These are phyloP conservation scores for Phialophora tarda DNA, from an alignment of 2,329 filamentous ascomycete genomes.

Conservation along the genomic window DNA sequence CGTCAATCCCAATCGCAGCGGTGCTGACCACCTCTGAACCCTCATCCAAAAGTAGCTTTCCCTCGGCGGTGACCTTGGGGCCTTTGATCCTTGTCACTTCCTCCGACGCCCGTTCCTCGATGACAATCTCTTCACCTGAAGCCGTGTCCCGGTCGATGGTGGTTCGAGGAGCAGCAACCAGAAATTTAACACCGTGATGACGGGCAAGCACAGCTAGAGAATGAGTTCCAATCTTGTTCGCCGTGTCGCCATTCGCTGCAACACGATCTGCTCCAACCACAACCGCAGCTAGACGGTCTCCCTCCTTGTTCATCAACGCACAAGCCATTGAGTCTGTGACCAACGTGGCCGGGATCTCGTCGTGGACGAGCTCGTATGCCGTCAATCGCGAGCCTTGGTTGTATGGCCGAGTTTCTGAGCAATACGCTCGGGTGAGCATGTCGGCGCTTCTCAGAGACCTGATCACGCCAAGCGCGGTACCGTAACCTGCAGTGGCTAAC, in stretches of 20 bases:
- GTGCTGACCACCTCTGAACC: slow-evolving; percentile 76
- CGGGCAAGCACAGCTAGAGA: slow-evolving; percentile 86
- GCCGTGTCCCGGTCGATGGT: slow-evolving; percentile 86
- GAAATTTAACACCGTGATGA: slow-evolving; percentile 87
- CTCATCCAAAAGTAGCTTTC: slow-evolving; percentile 61
- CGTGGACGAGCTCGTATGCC: slow-evolving; percentile 94
- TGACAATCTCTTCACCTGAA: slow-evolving; percentile 79
- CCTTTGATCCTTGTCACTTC: slow-evolving; percentile 88
- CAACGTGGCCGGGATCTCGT: slow-evolving; percentile 86
- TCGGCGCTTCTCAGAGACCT: slow-evolving; percentile 73
- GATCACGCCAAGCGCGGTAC: slow-evolving; percentile 92
- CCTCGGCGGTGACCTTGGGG: slow-evolving; percentile 70
- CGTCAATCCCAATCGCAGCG: slow-evolving; percentile 74
- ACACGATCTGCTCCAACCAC: slow-evolving; percentile 95
- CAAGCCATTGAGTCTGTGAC: slow-evolving; percentile 98
- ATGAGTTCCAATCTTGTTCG: slow-evolving; percentile 98
- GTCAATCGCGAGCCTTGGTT: slow-evolving; percentile 96
- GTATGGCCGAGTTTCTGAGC: slow-evolving; percentile 95
- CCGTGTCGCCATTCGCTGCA: slow-evolving; percentile 94
- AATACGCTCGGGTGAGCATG: slow-evolving; percentile 82
- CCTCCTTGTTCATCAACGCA: slow-evolving; percentile 69
- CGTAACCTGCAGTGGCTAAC: slow-evolving; percentile 95
- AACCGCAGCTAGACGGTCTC: slow-evolving; percentile 77
- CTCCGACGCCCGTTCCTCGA: slow-evolving; percentile 80
- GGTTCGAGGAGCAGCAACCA: slow-evolving; percentile 92